A percentile compares a stretch with the other conserved stretches of the same genome.
Evolutionary conservation across 306 rosid species (phyloP).

Genomic region (Quercus robur): DNA sequence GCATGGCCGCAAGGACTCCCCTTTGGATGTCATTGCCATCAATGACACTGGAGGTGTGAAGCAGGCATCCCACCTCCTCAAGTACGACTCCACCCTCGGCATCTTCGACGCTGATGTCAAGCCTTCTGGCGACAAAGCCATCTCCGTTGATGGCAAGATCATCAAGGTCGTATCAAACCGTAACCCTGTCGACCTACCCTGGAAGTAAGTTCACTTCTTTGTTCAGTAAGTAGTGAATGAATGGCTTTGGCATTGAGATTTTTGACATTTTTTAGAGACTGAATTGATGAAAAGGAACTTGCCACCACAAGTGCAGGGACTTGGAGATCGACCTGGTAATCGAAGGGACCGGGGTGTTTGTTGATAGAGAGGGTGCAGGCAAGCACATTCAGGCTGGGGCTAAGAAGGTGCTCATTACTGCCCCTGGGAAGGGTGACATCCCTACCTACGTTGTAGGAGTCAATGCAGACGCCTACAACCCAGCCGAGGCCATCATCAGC

Average conservation of each 20-base stretch:
- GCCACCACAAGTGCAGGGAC: constrained; percentile 45
- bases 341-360: constrained; percentile 98
- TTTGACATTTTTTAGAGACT: no score
- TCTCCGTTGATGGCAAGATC: constrained; percentile 88
- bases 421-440: constrained; percentile 98
- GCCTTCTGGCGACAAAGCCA: constrained; percentile 58
- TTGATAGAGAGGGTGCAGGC: constrained; percentile 96
- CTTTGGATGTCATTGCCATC: constrained; percentile 85
- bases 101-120: constrained; percentile 93
- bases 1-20: constrained; percentile 96
- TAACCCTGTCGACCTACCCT: constrained; percentile 82
- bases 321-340: constrained; percentile 85
- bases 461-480: constrained; percentile 70
- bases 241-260: no score
- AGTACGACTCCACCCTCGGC: constrained; percentile 94
- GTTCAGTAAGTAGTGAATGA: no score
- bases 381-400: constrained; percentile 94
- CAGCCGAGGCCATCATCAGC: constrained; percentile 78
- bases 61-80: constrained; percentile 99
- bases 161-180: constrained; percentile 84
- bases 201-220: constrained; percentile 50
- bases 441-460: constrained; percentile 98
- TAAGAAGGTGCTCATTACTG: constrained; percentile 93
- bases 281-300: no score
- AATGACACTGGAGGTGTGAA: constrained; percentile 94